These are phyloP conservation scores for Aspergillus proliferans DNA, from an alignment of 2,329 filamentous ascomycete genomes.

Conservation along the genomic window DNA sequence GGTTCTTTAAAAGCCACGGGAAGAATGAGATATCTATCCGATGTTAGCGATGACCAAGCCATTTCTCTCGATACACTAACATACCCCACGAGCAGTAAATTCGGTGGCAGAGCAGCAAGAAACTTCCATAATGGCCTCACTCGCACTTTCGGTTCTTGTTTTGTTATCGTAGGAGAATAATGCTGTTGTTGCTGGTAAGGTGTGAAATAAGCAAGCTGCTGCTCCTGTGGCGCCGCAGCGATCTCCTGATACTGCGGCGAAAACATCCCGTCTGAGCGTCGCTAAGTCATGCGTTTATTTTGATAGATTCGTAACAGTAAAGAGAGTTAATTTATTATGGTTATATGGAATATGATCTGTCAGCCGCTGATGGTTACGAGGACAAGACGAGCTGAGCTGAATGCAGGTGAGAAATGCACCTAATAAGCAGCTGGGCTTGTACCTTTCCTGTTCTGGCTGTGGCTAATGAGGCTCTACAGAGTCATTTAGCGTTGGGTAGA, in stretches of 20 bases:
- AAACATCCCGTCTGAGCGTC: neutral
- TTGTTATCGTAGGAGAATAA: neutral
- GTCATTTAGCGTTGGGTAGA: too few relatives aligned
- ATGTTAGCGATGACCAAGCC: too few relatives aligned
- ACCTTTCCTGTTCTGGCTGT: too few relatives aligned
- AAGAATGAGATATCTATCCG: slow-evolving; percentile 23
- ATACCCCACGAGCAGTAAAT: slow-evolving; percentile 25
- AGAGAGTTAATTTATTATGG: too few relatives aligned
- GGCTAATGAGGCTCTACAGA: too few relatives aligned
- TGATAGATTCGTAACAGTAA: too few relatives aligned
- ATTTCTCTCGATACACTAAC: slow-evolving; percentile 1
- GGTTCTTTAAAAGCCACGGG: slow-evolving; percentile 20
- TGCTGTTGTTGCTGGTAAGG: neutral
- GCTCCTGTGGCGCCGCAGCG: slow-evolving; percentile 5
- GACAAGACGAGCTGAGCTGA: too few relatives aligned
- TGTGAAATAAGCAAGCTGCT: slow-evolving; percentile 1
- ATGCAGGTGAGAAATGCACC: neutral
- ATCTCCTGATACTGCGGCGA: slow-evolving; percentile 10
- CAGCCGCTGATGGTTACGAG: too few relatives aligned
- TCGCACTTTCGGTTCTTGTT: neutral
- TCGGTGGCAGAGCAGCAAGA: slow-evolving; percentile 19
- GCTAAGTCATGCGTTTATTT: too few relatives aligned
- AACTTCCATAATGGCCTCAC: slow-evolving; percentile 15
- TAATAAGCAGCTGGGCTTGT: too few relatives aligned
- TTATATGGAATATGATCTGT: too few relatives aligned